phyloP scores from a whole-genome alignment of 192 early-diverging fungal genomes.

The Gamsiella multidivaricata region DNA sequence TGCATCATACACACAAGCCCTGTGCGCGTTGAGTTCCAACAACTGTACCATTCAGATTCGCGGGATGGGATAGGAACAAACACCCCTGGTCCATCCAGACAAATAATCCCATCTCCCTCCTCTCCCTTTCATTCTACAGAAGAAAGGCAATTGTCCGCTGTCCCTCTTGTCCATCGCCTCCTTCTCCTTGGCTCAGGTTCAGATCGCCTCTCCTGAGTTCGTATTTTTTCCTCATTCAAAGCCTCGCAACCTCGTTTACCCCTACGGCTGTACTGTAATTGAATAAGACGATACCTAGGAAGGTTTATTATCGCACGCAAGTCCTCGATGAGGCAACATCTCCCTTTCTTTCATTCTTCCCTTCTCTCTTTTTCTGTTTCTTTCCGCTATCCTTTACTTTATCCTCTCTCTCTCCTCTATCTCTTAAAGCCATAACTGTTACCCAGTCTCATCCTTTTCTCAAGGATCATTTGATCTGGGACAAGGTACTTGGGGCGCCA shows the following conservation, averaged over 20 bases:
- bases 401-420: constrained; percentile 1
- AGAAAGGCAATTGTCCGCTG: too few relatives aligned
- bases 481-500: too few relatives aligned
- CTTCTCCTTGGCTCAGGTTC: constrained; percentile 5
- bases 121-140: neutral
- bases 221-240: neutral
- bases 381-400: neutral
- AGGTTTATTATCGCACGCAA: constrained; percentile 40
- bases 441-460: constrained; percentile 3
- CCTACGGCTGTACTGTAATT: constrained; percentile 18
- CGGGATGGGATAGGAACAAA: too few relatives aligned
- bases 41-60: too few relatives aligned
- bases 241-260: neutral
- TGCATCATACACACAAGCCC: too few relatives aligned
- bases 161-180: neutral
- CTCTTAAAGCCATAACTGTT: too few relatives aligned
- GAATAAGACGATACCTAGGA: too few relatives aligned
- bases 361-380: neutral
- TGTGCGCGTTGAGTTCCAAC: too few relatives aligned
- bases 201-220: constrained; percentile 1
- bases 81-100: too few relatives aligned
- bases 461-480: neutral
- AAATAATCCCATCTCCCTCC: neutral
- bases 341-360: constrained; percentile 5
- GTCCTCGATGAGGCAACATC: neutral